A percentile compares a stretch with the other conserved stretches of the same genome.
Evolutionary conservation across 495 filamentous ascomycete genomes (phyloP).

Genomic region (Physcia stellaris): DNA sequence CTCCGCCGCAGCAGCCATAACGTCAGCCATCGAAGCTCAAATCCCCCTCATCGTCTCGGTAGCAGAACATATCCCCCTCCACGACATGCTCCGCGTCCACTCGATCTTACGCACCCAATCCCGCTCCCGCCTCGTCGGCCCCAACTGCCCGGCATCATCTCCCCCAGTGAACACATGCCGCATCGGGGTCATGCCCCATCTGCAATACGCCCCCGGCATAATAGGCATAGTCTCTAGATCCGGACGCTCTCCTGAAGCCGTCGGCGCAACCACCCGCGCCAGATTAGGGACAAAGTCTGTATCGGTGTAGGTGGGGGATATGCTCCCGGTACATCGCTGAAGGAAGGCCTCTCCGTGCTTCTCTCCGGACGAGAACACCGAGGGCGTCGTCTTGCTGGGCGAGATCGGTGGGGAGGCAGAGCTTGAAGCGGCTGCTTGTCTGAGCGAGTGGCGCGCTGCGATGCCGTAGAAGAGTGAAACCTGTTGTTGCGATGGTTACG

Average conservation of each 20-base stretch:
- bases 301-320: slow-evolving; percentile 84
- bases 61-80: slow-evolving; percentile 80
- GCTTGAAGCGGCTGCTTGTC: slow-evolving; percentile 70
- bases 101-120: slow-evolving; percentile 70
- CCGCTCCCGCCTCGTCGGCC: slow-evolving; percentile 66
- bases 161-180: slow-evolving; percentile 68
- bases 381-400: slow-evolving; percentile 72
- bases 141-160: slow-evolving; percentile 82
- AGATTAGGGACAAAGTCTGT: slow-evolving; percentile 77
- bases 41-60: slow-evolving; percentile 80
- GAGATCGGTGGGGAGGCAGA: slow-evolving; percentile 79
- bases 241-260: slow-evolving; percentile 80
- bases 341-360: slow-evolving; percentile 64
- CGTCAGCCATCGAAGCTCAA: slow-evolving; percentile 80
- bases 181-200: slow-evolving; percentile 76
- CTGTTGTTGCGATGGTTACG: slow-evolving; percentile 66
- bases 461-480: too few species aligned
- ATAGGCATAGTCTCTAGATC: slow-evolving; percentile 81
- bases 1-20: slow-evolving; percentile 63
- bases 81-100: slow-evolving; percentile 72
- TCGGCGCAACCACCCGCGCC: slow-evolving; percentile 66
- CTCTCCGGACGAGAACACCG: slow-evolving; percentile 59
- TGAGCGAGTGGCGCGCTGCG: slow-evolving; percentile 56
- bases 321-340: slow-evolving; percentile 71
- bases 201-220: slow-evolving; percentile 58